Evolutionary conservation across 345 rosid species (phyloP).

Genomic region (Acer yangbiense): DNA sequence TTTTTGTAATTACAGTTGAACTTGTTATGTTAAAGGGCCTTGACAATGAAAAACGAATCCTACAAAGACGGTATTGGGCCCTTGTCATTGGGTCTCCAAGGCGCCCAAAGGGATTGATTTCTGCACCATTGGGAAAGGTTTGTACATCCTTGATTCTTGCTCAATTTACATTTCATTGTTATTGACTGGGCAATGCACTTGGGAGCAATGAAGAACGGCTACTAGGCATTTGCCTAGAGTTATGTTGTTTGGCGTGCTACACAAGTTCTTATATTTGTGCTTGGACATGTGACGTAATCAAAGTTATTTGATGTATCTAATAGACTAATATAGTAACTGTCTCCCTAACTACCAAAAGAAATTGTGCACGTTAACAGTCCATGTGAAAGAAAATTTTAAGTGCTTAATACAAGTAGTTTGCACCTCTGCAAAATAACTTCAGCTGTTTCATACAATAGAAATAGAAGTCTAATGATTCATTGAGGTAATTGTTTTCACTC

Average conservation of each 20-base stretch:
- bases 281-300: background rate
- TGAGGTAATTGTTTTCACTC: background rate
- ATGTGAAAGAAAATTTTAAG: background rate
- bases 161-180: background rate
- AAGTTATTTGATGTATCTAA: background rate
- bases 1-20: slow-evolving; percentile 17
- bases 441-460: background rate
- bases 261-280: background rate
- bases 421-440: slow-evolving; percentile 1
- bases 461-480: background rate
- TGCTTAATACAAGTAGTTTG: background rate
- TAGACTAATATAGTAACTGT: background rate
- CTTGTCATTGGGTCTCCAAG: slow-evolving; percentile 85
- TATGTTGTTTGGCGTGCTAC: background rate
- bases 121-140: slow-evolving; percentile 86
- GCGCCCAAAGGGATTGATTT: slow-evolving; percentile 58
- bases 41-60: slow-evolving; percentile 42
- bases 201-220: background rate
- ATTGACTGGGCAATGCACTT: background rate
- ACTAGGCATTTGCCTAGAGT: background rate
- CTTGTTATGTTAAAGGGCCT: slow-evolving; percentile 43
- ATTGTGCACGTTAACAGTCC: background rate
- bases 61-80: slow-evolving; percentile 80
- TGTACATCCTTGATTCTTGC: slow-evolving; percentile 19
- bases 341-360: background rate